Base-by-base conservation (phyloP, 345 rosid genomes). In the Brassica nigra region DNA sequence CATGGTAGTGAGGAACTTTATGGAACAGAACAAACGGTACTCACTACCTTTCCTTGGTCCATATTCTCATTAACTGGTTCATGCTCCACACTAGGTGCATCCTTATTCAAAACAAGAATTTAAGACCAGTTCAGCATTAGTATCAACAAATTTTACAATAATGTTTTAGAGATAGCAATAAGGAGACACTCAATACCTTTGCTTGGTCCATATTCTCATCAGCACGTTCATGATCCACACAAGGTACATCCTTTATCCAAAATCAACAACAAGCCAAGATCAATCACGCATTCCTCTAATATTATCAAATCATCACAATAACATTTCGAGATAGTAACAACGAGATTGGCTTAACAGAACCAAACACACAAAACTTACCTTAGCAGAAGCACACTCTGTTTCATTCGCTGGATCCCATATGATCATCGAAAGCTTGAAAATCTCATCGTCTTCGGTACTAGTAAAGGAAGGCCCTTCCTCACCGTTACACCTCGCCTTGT, bases 391-490 rank as follows among this genome's bases (percentile, higher is more conserved):
- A 33, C 2, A 1, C 3, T 28, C 42, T 33, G 58, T 8, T 37
- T 71, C 70, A 49, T 37, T 55, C 1, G 30, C 2, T 54, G 61
- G 0, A 30, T 30, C 67, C 77, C 81, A 72, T 7, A 72, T 55
- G 28, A 37, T 39, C 62, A 28, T 30, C 1, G 81, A 78, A 12
- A 72, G 0, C 44, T 71, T 57, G 10, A 78, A 72, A 3, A 66
- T 30, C 2, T 57, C 67, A 39, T 39, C 39, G 49, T 78, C 81
- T 5, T 78, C 58, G 1, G 70, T 30, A 5, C 3, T 29, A 28
- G 64, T n/a, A 66, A 78, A 78, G 4, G 47, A 29, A 15, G 4
- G 52, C 14, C 8, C 62, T 66, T 78, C 27, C 16, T 66, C 52
- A 37, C 33, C 20, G 31, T 61, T 14, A 69, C 15, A 30, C 31